phyloP scores from a whole-genome alignment of 2,329 filamentous ascomycete genomes.

The Cryphonectria naterciae region DNA sequence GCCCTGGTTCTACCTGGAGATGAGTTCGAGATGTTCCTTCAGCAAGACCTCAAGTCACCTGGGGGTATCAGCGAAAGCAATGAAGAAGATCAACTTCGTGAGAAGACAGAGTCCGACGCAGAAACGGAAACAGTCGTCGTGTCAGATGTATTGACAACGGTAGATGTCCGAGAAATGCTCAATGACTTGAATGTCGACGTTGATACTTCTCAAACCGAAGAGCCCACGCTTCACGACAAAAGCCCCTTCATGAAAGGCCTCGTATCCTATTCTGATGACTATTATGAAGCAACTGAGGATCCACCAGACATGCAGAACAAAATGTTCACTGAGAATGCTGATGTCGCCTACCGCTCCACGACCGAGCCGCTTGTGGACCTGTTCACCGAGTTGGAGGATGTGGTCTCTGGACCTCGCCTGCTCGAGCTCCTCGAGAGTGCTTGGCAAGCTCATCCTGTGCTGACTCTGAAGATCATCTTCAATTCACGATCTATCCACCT shows the following conservation, averaged over 20 bases:
- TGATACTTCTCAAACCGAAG: conserved; percentile 1
- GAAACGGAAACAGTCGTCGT: conserved; percentile 27
- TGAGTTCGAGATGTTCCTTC: conserved; percentile 42
- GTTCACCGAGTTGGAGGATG: conserved; percentile 55
- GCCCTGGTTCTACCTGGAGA: conserved; percentile 39
- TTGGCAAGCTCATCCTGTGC: conserved; percentile 52
- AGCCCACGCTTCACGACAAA: not conserved
- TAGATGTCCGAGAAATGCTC: conserved; percentile 26
- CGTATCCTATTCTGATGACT: conserved; percentile 29
- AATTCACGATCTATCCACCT: conserved; percentile 64
- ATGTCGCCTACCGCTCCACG: conserved; percentile 53
- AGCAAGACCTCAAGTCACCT: conserved; percentile 32
- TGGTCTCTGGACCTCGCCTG: conserved; percentile 43
- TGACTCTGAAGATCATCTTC: conserved; percentile 63
- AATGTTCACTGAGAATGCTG: conserved; percentile 57
- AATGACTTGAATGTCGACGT: conserved; percentile 14
- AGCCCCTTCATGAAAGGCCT: conserved; percentile 44
- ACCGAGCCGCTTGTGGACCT: conserved; percentile 54
- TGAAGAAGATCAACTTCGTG: conserved; percentile 18
- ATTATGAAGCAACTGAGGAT: not conserved
- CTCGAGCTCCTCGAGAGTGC: conserved; percentile 48
- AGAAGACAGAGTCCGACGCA: not conserved
- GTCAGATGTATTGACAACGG: conserved; percentile 24
- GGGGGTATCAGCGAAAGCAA: not conserved
- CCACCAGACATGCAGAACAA: conserved; percentile 42